phyloP scores from a whole-genome alignment of 371 early-diverging fungal genomes.

The Amoeboradix gromovi region DNA sequence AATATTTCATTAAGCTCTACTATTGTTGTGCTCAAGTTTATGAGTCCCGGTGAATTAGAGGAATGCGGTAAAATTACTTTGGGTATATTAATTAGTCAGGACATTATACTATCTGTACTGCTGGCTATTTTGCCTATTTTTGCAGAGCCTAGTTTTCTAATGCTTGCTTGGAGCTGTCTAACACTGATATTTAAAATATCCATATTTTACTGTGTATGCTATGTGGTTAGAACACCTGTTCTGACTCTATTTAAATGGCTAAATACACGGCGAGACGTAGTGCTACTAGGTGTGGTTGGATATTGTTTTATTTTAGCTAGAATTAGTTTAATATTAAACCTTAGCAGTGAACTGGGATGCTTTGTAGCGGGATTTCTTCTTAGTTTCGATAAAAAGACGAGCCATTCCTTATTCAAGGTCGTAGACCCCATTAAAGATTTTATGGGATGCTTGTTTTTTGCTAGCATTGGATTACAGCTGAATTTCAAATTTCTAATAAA shows the following conservation, averaged over 20 bases:
- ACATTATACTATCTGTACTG: slow-evolving; percentile 26
- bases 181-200: slow-evolving; percentile 14
- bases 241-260: neutral
- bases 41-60: slow-evolving; percentile 11
- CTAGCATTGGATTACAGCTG: slow-evolving; percentile 29
- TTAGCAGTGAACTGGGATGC: slow-evolving; percentile 26
- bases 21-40: slow-evolving; percentile 21
- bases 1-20: slow-evolving; percentile 23
- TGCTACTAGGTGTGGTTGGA: slow-evolving; percentile 19
- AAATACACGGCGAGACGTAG: slow-evolving; percentile 4
- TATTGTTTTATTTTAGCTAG: slow-evolving; percentile 18
- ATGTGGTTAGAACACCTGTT: neutral
- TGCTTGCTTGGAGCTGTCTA: slow-evolving; percentile 11
- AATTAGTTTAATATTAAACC: slow-evolving; percentile 14
- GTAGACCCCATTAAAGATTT: slow-evolving; percentile 26
- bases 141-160: slow-evolving; percentile 12
- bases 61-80: neutral
- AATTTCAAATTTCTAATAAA: slow-evolving; percentile 25
- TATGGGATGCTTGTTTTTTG: slow-evolving; percentile 29
- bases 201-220: slow-evolving; percentile 4
- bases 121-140: slow-evolving; percentile 27
- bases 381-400: slow-evolving; percentile 11
- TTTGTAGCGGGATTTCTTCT: slow-evolving; percentile 30
- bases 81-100: slow-evolving; percentile 21
- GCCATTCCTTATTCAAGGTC: slow-evolving; percentile 5